Evolutionary conservation across 2,329 filamentous ascomycete species (phyloP), one percentile per base, ranked within the genome.

Genomic region (Apiospora aurea): DNA sequence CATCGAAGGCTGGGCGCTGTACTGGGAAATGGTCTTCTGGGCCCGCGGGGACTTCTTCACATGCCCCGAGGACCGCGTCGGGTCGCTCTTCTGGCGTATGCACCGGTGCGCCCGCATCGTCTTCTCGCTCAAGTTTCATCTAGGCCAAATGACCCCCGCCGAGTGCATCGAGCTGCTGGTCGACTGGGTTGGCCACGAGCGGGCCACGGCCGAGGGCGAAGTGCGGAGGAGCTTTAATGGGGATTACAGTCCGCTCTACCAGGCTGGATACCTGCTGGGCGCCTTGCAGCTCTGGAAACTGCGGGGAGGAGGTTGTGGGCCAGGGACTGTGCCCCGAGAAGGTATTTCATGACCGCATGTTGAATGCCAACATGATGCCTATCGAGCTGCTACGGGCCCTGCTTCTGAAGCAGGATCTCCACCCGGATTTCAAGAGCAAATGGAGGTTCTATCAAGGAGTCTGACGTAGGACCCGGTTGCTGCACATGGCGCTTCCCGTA

Each of bases 81-180:
- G 89, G 0, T 87, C 89, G 74, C 79, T 91, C 10, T 91, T 90
- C 77, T 91, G 89, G 89, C 84, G 88, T 18, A 89, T 91, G 85
- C 89, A 91, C 77, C 86, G 89, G 41, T 90, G 88, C 75, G 86
- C 86, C 7, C 85, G 89, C 49, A 90, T 90, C 74, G 80, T 88
- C 16, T 90, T 91, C 78, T 89, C 87, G 0, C 77, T 91, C 1
- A 85, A 85, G 51, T 91, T 90, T 72, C 89, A 91, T 75, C 83
- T 91, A 0, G 87, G 87, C 1, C 77, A 85, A 73, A 85, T 89
- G 83, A 84, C 80, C 13, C 83, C 88, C 1, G 81, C 83, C 72
- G 85, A 89, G 75, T 90, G 87, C 70, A 84, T 91, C 21, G 87
- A 91, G 72, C 76, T 89, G 70, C 82, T 91, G 1, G 88, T 90